Base-by-base conservation (phyloP, 345 rosid genomes). In the Isatis tinctoria region DNA sequence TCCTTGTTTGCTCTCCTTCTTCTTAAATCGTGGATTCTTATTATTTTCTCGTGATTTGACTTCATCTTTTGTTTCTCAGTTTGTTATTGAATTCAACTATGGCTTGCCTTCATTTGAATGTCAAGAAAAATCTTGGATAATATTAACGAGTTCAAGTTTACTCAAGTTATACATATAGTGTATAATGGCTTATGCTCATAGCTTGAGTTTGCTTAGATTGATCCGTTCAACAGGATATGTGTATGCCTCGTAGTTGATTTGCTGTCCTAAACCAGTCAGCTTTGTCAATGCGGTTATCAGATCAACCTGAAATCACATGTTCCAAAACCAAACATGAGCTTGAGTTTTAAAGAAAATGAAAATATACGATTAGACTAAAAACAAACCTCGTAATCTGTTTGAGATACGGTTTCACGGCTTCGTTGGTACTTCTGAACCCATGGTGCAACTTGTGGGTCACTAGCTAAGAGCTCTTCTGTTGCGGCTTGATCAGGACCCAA, bases 341-440 rank as follows among this genome's bases (percentile, higher is more conserved):
- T 4, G 49, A 74, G 58, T 10, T 28, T 28, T 26, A 7, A 16
- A 45, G 26, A 24, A 17, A 16, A 16, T 2, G 10, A 48, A 5
- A 17, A 3, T 10, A 0, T 8, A 44, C 10, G n/a, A 24, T 13
- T 7, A 35, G 8, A 1, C 20, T 47, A 47, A 16, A 35, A 27
- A 62, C 84, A 37, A 60, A 91, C 97, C 97, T 94, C 93, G 36
- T 94, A 94, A 81, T 91, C 97, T 2, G 96, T 94, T 71, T 86
- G 85, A 16, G 97, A 94, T 40, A 94, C 96, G 4, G 97, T 94
- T 76, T 94, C 98, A 57, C 95, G 86, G 85, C 98, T 91, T 16
- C 93, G 79, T 65, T 87, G 97, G 81, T 91, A 94, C 78, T 94
- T 91, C 66, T 88, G 74, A 79, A 91, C 87, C 98, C 98, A 94